Percentiles rank a stretch among this genome's conserved stretches.
These are phyloP conservation scores for Phytopythium ostracodes DNA, from an alignment of 352 stramenopile species.

Conservation along the genomic window DNA sequence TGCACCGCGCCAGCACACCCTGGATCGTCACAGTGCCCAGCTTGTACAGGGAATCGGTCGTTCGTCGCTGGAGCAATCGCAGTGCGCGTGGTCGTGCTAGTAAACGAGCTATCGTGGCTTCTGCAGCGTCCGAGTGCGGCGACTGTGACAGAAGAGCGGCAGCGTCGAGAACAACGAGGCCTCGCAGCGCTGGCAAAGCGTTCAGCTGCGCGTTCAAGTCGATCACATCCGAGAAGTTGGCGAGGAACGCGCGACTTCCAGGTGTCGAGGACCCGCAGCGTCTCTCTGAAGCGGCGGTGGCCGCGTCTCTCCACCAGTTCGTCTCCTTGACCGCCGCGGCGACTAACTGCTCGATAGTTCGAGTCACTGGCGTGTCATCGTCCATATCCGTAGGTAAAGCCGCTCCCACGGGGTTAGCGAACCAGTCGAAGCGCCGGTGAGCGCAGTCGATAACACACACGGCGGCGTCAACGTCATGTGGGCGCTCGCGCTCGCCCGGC, in stretches of 20 bases:
- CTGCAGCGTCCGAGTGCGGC: not conserved
- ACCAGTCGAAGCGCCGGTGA: not conserved
- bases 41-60: not conserved
- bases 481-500: not conserved
- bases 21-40: not conserved
- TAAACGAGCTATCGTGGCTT: not conserved
- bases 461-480: not conserved
- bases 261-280: too few relatives aligned
- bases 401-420: not conserved
- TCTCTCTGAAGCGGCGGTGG: not conserved
- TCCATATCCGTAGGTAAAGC: not conserved
- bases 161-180: not conserved
- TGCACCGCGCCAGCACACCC: not conserved
- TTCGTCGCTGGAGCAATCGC: not conserved
- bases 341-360: not conserved
- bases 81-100: not conserved
- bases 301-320: not conserved
- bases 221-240: not conserved
- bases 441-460: not conserved
- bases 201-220: not conserved
- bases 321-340: not conserved
- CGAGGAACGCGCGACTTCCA: not conserved
- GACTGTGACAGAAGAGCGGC: not conserved
- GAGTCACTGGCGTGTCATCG: not conserved
- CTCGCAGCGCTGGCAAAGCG: not conserved